Evolutionary conservation across 768 basidiomycete species (phyloP).

Genomic region (Termitomyces sp.): DNA sequence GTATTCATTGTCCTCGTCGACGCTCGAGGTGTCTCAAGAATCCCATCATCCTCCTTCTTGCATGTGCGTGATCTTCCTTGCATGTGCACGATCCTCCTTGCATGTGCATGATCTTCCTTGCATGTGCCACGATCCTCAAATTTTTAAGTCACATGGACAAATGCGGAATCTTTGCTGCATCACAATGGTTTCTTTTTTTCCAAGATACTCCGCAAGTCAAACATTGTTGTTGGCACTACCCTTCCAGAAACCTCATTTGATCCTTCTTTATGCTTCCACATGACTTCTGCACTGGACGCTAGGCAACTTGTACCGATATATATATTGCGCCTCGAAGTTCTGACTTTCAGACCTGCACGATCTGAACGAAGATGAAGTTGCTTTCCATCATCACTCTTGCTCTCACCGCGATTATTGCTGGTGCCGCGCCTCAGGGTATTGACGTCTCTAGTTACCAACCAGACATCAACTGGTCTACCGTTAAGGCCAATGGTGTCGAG

Average conservation of each 20-base stretch:
- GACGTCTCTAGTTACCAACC: conserved; percentile 51
- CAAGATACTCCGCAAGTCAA: background rate
- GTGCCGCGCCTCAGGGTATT: conserved; percentile 41
- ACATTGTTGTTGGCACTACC: background rate
- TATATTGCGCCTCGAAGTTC: conserved; percentile 1
- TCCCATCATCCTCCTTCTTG: too few relatives aligned
- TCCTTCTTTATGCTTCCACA: background rate
- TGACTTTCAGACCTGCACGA: background rate
- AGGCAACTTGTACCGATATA: background rate
- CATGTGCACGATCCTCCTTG: conserved; percentile 5
- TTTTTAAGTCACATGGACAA: background rate
- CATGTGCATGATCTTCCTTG: too few relatives aligned
- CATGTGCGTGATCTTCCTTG: too few relatives aligned
- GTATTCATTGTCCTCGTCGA: background rate
- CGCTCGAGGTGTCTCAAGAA: background rate
- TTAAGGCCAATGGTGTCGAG: conserved; percentile 43
- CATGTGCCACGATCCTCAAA: background rate
- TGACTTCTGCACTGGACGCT: background rate
- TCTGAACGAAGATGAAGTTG: conserved; percentile 13
- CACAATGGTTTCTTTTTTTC: background rate
- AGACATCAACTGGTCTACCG: conserved; percentile 44
- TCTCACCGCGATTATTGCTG: conserved; percentile 6
- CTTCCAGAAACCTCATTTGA: background rate
- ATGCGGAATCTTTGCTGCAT: background rate
- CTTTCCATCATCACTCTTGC: conserved; percentile 12